phyloP scores from a whole-genome alignment of 2,329 filamentous ascomycete genomes.

The Keithomyces neogunnii region DNA sequence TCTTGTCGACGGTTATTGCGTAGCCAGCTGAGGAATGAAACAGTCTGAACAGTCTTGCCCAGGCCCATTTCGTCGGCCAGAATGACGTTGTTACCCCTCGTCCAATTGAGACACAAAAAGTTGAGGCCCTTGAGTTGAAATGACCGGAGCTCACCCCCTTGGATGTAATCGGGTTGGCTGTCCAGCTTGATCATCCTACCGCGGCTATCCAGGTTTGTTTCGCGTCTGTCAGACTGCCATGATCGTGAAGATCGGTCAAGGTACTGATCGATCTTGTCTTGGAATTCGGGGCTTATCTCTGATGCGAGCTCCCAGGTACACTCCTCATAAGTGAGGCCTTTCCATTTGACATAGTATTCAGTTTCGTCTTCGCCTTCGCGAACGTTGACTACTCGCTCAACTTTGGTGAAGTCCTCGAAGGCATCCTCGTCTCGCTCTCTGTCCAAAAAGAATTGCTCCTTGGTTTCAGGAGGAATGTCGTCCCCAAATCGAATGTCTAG shows the following conservation, averaged over 20 bases:
- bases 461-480: slow-evolving; percentile 72
- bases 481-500: slow-evolving; percentile 68
- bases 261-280: slow-evolving; percentile 86
- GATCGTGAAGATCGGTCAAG: slow-evolving; percentile 74
- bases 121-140: slow-evolving; percentile 94
- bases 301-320: slow-evolving; percentile 86
- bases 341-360: slow-evolving; percentile 97
- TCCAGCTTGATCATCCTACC: slow-evolving; percentile 65
- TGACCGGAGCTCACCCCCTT: slow-evolving; percentile 74
- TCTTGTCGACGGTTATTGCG: slow-evolving; percentile 83
- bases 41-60: slow-evolving; percentile 95
- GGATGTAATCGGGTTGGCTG: slow-evolving; percentile 77
- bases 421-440: slow-evolving; percentile 85
- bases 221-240: slow-evolving; percentile 69
- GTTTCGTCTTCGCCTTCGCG: slow-evolving; percentile 70
- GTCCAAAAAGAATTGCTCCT: slow-evolving; percentile 92
- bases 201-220: slow-evolving; percentile 68
- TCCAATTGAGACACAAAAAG: slow-evolving; percentile 95
- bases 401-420: slow-evolving; percentile 80
- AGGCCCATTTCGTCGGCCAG: slow-evolving; percentile 98
- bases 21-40: slow-evolving; percentile 95
- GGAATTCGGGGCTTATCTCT: slow-evolving; percentile 68
- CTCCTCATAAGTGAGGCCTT: slow-evolving; percentile 82
- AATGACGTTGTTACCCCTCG: slow-evolving; percentile 87
- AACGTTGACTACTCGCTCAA: slow-evolving; percentile 84